These are phyloP conservation scores for Podaxis mareebaensis DNA, from an alignment of 768 basidiomycete genomes.

Conservation along the genomic window DNA sequence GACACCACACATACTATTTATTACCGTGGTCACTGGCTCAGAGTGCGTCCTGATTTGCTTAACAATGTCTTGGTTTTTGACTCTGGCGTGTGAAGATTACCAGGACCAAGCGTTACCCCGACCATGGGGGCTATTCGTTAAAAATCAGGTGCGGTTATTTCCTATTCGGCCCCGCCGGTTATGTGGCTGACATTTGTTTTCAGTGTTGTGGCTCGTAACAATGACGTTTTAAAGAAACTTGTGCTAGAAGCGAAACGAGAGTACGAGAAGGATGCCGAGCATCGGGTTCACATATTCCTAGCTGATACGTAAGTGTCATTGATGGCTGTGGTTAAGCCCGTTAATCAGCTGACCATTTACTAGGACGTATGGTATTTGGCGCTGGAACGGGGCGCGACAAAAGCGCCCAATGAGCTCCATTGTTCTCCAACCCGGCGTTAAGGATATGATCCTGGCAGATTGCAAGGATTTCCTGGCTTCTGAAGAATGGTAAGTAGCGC, in stretches of 20 bases:
- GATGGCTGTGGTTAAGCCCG: constrained; percentile 10
- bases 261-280: constrained; percentile 89
- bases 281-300: constrained; percentile 87
- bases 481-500: constrained; percentile 72
- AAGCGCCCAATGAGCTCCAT: constrained; percentile 94
- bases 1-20: constrained; percentile 89
- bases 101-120: constrained; percentile 73
- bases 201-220: constrained; percentile 86
- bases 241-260: constrained; percentile 86
- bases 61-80: constrained; percentile 19
- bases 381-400: constrained; percentile 86
- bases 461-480: constrained; percentile 84
- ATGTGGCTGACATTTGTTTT: constrained; percentile 16
- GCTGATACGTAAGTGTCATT: constrained; percentile 73
- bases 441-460: constrained; percentile 87
- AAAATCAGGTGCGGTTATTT: constrained; percentile 66
- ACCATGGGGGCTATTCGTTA: constrained; percentile 72
- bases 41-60: constrained; percentile 45
- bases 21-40: constrained; percentile 87
- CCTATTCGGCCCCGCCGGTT: not conserved
- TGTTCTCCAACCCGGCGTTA: constrained; percentile 84
- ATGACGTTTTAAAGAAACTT: constrained; percentile 84
- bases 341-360: constrained; percentile 18
- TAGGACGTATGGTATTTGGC: constrained; percentile 77
- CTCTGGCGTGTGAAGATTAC: constrained; percentile 57